These are phyloP conservation scores for Vicia villosa DNA, from an alignment of 306 rosid species.

Conservation along the genomic window DNA sequence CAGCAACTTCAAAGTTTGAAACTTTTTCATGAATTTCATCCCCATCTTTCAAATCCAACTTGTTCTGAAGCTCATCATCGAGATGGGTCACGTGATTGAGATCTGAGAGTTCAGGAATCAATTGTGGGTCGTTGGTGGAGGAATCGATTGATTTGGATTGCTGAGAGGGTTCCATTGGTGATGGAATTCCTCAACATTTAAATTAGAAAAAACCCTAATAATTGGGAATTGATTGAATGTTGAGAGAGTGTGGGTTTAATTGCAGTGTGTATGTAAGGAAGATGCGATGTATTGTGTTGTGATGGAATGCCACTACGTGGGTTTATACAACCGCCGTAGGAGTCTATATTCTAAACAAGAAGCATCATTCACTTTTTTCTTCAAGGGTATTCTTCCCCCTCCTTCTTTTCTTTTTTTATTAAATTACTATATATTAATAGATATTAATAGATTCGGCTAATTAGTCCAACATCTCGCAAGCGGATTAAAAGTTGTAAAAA, in stretches of 20 bases:
- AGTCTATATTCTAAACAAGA: too few species aligned
- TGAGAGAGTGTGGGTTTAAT: not conserved
- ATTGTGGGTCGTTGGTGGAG: conserved; percentile 28
- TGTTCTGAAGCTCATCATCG: conserved; percentile 33
- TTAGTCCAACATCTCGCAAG: too few species aligned
- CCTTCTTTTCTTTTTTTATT: too few species aligned
- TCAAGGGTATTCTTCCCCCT: too few species aligned
- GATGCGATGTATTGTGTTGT: too few species aligned
- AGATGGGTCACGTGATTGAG: conserved; percentile 31
- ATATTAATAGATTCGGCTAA: too few species aligned
- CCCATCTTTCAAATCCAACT: conserved; percentile 46
- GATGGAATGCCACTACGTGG: too few species aligned
- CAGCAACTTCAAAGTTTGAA: conserved; percentile 36
- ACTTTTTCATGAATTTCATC: conserved; percentile 31
- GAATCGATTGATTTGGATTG: conserved; percentile 44
- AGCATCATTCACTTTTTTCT: too few species aligned
- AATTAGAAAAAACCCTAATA: conserved; percentile 63
- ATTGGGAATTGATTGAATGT: conserved; percentile 4
- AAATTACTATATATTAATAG: too few species aligned
- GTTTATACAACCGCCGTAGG: too few species aligned
- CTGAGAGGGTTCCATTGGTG: conserved; percentile 61
- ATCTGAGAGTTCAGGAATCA: conserved; percentile 44
- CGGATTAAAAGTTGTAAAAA: too few species aligned
- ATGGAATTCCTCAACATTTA: conserved; percentile 65
- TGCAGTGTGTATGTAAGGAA: too few species aligned